Evolutionary conservation across 2,329 filamentous ascomycete genomes (phyloP), one percentile per base, ranked within the genome.

Genomic region (Amylocarpus encephaloides): DNA sequence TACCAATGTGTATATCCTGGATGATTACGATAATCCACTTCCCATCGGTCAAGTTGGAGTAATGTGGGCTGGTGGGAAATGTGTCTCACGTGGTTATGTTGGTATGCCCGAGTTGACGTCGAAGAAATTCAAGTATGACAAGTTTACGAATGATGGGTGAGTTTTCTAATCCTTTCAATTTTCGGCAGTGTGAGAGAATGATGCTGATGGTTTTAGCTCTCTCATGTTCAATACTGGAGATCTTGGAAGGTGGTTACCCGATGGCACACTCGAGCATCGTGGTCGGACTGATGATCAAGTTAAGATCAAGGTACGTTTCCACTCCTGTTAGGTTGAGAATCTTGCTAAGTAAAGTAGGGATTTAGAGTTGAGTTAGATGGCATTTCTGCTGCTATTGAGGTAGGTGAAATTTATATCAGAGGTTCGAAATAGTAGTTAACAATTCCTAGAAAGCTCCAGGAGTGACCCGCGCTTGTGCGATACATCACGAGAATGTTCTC

Each of bases 141-240:
- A 66, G 15, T 82, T 82, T 57, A 60, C 66, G 7, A 69, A 69
- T 40, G 70, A 80, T 52, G 76, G 76, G 74, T 78, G 65, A 43
- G 15, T 26, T n/a, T 15, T 6, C 22, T 13, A 16, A 10, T 42
- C 10, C n/a, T 11, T 10, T 3, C 12, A 13, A 38, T 16, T 9
- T n/a, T 1, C 11, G 22, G 7, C 4, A 19, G n/a, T 34, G 30
- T 19, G 1, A 34, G 18, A 19, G 1, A 18, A 2, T 39, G 22
- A 9, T 39, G n/a, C 32, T 45, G n/a, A 19, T 45, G 15, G 26
- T 26, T 13, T 29, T 40, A 74, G 71, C 2, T 68, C 66, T 2
- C 68, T 67, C 56, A 80, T 82, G 74, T 82, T 79, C 65, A 78
- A 79, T 58, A 82, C 79, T 1, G 79, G 79, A 6, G 79, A 83